Percentiles rank a stretch among this genome's conserved stretches.
Evolutionary conservation across 768 basidiomycete genomes (phyloP).

Genomic region (Mycena belliarum): DNA sequence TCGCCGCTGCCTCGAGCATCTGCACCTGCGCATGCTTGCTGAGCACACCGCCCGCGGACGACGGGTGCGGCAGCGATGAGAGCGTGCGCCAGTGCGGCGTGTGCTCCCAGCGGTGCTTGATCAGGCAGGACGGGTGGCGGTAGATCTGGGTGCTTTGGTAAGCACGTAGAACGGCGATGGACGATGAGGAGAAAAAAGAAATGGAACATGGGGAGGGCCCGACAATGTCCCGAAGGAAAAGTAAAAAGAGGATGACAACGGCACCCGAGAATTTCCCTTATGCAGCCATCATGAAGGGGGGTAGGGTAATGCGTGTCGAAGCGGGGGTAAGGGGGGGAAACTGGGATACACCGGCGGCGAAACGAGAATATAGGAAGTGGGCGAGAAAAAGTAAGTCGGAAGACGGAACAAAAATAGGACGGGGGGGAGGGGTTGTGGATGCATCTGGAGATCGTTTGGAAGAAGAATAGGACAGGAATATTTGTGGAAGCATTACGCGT

Average conservation of each 20-base stretch:
- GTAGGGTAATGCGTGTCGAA: no score
- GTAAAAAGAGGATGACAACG: not conserved
- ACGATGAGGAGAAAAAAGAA: not conserved
- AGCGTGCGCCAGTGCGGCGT: slow-evolving; percentile 87
- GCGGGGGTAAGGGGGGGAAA: no score
- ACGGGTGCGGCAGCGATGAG: slow-evolving; percentile 13
- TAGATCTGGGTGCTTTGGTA: slow-evolving; percentile 58
- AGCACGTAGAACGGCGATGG: not conserved
- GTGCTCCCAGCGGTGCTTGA: slow-evolving; percentile 98
- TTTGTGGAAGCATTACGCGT: no score
- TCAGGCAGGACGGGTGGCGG: slow-evolving; percentile 90
- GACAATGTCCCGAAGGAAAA: not conserved
- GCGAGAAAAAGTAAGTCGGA: no score
- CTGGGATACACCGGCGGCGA: no score
- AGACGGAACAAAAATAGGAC: no score
- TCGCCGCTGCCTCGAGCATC: slow-evolving; percentile 94
- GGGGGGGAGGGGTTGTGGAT: no score
- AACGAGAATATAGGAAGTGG: no score
- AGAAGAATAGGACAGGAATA: no score
- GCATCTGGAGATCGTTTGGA: no score
- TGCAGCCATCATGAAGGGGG: no score
- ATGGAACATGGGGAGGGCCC: not conserved
- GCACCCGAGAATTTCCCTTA: no score
- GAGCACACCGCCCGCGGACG: slow-evolving; percentile 30
- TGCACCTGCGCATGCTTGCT: slow-evolving; percentile 98